A percentile compares a stretch with the other conserved stretches of the same genome.
Evolutionary conservation across 257 asterid genomes (phyloP).

Genomic region (Petrea volubilis): DNA sequence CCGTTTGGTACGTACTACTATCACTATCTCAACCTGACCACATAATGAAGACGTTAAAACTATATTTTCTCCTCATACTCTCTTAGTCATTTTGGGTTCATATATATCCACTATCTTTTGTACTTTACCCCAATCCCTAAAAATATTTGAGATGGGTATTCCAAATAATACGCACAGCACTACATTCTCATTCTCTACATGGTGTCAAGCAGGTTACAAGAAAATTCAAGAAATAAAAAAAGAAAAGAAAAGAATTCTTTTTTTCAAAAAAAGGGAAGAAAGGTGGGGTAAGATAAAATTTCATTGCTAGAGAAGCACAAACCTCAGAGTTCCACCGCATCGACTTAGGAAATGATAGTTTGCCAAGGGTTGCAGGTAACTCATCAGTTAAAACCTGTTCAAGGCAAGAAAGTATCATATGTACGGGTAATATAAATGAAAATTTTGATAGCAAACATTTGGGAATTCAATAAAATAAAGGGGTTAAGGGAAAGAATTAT

Average conservation of each 20-base stretch:
- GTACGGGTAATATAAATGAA: conserved; percentile 15
- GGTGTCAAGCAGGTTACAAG: no score
- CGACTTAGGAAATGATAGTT: conserved; percentile 84
- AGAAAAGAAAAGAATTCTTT: no score
- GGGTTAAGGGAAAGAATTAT: conserved; percentile 7
- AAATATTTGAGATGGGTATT: no score
- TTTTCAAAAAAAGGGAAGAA: no score
- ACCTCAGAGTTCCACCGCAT: conserved; percentile 99
- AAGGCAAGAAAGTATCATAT: conserved; percentile 21
- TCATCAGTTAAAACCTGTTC: conserved; percentile 85
- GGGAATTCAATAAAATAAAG: neutral
- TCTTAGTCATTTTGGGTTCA: no score
- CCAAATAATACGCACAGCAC: no score
- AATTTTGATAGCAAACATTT: neutral
- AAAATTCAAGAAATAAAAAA: no score
- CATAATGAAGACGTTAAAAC: neutral
- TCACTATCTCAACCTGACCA: neutral
- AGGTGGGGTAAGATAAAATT: neutral
- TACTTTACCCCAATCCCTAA: no score
- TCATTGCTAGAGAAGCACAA: conserved; percentile 28
- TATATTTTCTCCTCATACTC: no score
- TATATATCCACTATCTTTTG: no score
- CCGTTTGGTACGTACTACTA: neutral
- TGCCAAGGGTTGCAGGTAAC: conserved; percentile 67
- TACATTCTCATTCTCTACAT: no score